phyloP scores from a whole-genome alignment of 345 rosid genomes.

The Eucalyptus microcorys region DNA sequence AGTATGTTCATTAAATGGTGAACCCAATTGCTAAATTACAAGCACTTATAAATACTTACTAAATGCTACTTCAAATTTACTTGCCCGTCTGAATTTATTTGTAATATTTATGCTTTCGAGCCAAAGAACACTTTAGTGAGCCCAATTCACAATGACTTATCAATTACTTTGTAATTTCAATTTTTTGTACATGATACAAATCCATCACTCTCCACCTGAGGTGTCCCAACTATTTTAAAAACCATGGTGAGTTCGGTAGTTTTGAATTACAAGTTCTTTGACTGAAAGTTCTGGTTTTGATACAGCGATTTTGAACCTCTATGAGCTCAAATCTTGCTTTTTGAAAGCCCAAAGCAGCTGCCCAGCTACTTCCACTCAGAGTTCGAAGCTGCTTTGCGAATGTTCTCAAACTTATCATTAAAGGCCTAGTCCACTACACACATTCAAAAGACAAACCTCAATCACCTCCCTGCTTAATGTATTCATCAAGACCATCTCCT shows the following conservation, averaged over 20 bases:
- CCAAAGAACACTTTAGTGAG: neutral
- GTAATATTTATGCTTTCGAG: neutral
- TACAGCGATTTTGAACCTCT: neutral
- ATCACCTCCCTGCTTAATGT: neutral
- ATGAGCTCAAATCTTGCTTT: neutral
- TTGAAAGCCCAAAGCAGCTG: neutral
- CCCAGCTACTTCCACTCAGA: neutral
- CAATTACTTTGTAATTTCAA: neutral
- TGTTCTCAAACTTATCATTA: neutral
- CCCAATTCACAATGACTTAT: neutral
- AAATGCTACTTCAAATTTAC: neutral
- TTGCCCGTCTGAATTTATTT: neutral
- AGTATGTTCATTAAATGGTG: neutral
- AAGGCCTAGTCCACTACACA: neutral
- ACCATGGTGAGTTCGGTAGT: neutral
- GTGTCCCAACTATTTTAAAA: neutral
- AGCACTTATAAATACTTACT: neutral
- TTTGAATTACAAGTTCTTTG: neutral
- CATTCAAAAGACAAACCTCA: neutral
- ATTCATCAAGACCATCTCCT: neutral
- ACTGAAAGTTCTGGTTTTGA: neutral
- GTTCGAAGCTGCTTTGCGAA: neutral
- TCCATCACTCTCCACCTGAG: neutral
- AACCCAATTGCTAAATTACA: neutral
- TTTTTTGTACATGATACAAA: neutral